These are phyloP conservation scores for Volutella citrinella DNA, from an alignment of 2,329 filamentous ascomycete species.

Conservation along the genomic window DNA sequence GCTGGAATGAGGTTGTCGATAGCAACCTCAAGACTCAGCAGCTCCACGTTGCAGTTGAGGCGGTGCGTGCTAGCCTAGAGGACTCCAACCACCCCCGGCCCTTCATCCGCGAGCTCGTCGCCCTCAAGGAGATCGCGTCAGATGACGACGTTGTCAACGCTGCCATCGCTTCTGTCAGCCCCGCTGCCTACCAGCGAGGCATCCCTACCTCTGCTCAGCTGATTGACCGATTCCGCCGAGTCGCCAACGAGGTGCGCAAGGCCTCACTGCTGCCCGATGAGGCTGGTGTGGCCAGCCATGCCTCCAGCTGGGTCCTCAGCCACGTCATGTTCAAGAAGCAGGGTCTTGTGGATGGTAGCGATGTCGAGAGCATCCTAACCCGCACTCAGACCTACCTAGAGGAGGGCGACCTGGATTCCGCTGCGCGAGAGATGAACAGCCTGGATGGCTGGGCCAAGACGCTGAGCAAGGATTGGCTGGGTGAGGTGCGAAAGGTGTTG, in stretches of 20 bases:
- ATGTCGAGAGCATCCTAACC: conserved; percentile 90
- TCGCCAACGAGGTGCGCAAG: conserved; percentile 90
- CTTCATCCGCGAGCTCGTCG: conserved; percentile 89
- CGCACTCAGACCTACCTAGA: conserved; percentile 87
- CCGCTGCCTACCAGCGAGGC: conserved; percentile 86
- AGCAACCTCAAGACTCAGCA: conserved; percentile 91
- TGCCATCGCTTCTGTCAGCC: conserved; percentile 95
- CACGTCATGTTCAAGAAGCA: conserved; percentile 97
- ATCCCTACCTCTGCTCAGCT: conserved; percentile 81
- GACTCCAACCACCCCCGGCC: conserved; percentile 69
- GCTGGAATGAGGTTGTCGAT: conserved; percentile 90
- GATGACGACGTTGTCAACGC: conserved; percentile 86
- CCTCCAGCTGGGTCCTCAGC: conserved; percentile 83
- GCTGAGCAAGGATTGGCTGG: conserved; percentile 88
- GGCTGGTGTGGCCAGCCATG: conserved; percentile 90
- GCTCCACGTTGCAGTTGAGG: conserved; percentile 92
- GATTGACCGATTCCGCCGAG: conserved; percentile 92
- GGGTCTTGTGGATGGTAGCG: conserved; percentile 75
- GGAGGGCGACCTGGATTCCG: conserved; percentile 87
- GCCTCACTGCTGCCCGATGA: conserved; percentile 88
- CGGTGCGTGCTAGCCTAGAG: conserved; percentile 80
- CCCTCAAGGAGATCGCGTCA: conserved; percentile 85
- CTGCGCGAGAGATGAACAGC: conserved; percentile 92
- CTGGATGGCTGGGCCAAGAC: conserved; percentile 94
- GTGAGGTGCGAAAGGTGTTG: conserved; percentile 84